phyloP scores from a whole-genome alignment of 164 flowering plant species.

The Pachysandra terminalis region DNA sequence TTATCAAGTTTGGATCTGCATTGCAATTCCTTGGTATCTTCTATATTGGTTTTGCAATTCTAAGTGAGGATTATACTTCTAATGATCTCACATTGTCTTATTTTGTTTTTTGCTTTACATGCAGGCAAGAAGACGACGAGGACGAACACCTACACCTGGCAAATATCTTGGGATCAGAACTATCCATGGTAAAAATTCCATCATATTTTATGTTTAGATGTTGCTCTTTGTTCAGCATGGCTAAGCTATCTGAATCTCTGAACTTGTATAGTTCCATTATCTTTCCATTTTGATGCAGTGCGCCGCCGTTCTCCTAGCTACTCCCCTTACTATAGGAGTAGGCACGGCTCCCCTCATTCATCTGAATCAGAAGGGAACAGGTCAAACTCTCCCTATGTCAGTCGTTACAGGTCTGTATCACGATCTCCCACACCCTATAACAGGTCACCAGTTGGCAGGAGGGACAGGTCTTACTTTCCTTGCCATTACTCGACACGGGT shows the following conservation, averaged over 20 bases:
- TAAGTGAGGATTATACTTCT: no score
- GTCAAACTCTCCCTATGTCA: constrained; percentile 33
- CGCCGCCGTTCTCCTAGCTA: constrained; percentile 45
- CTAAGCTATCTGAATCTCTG: background rate
- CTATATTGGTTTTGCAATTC: background rate
- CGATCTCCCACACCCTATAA: constrained; percentile 35
- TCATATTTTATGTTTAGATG: no score
- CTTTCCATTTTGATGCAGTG: constrained; percentile 26
- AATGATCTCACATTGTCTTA: constrained; percentile 5
- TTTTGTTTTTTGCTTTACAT: background rate
- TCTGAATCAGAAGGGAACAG: constrained; percentile 33
- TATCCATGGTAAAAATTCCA: constrained; percentile 44
- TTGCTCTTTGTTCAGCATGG: background rate
- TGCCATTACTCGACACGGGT: no score
- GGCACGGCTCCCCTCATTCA: constrained; percentile 36
- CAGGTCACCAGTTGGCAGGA: constrained; percentile 37
- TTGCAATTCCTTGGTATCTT: background rate
- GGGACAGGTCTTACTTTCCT: no score
- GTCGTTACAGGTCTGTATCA: constrained; percentile 29
- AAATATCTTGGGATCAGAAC: constrained; percentile 70
- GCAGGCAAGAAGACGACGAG: constrained; percentile 74
- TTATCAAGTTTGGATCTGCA: no score
- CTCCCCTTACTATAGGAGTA: constrained; percentile 39
- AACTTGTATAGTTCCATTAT: background rate
- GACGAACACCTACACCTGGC: constrained; percentile 93